These are phyloP conservation scores for Nannochloropsis granulata DNA, from an alignment of 108 stramenopile genomes.

Conservation along the genomic window DNA sequence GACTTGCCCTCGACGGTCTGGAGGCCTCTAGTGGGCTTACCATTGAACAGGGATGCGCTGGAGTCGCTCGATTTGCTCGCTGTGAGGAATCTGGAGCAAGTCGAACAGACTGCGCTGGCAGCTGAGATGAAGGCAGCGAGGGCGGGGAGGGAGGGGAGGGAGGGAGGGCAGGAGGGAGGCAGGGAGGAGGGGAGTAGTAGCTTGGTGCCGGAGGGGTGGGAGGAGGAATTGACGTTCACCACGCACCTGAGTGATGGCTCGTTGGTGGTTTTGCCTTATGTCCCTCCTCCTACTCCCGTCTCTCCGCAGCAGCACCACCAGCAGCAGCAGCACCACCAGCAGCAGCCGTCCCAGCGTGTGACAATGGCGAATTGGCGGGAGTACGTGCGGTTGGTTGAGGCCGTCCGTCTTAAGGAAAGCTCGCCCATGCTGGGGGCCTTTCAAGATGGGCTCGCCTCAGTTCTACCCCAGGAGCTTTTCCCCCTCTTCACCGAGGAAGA, in stretches of 20 bases:
- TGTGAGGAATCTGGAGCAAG: not conserved
- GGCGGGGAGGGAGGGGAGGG: not conserved
- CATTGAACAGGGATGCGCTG: not conserved
- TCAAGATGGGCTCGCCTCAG: conserved; percentile 68
- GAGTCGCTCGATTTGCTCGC: conserved; percentile 20
- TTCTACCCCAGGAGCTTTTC: conserved; percentile 73
- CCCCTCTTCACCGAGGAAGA: conserved; percentile 67
- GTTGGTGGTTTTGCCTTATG: not conserved
- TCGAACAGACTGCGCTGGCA: not conserved
- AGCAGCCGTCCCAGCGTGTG: not conserved
- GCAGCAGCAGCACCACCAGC: no score
- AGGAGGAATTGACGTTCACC: conserved; percentile 14
- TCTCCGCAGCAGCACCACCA: no score
- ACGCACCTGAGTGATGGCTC: conserved; percentile 18
- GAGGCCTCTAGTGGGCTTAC: conserved; percentile 36
- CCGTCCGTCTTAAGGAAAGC: conserved; percentile 16
- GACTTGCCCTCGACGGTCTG: conserved; percentile 43
- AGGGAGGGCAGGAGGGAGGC: no score
- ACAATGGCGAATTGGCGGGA: conserved; percentile 43
- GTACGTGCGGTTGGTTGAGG: conserved; percentile 37
- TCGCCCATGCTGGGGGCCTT: conserved; percentile 49
- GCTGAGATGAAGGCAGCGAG: not conserved
- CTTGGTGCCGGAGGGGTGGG: not conserved
- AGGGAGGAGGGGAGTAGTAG: not conserved
- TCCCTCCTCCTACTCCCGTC: not conserved